A percentile compares a stretch with the other conserved stretches of the same genome.
Evolutionary conservation across 192 early-diverging fungal species (phyloP).

Genomic region (Linnemannia hyalina): DNA sequence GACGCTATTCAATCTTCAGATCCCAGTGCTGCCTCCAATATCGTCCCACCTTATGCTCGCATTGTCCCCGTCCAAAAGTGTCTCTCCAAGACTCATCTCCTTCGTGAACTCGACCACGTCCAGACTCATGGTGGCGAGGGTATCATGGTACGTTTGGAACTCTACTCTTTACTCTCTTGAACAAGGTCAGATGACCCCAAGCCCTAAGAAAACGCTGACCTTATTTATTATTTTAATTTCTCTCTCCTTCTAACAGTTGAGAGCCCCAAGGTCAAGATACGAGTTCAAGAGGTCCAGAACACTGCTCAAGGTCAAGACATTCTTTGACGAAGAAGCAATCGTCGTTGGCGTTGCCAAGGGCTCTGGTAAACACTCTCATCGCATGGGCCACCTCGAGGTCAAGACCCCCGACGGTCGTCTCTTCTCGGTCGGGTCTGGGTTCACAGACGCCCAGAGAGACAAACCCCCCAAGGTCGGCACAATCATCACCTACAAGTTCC

Average conservation of each 20-base stretch:
- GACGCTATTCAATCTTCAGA: conserved; percentile 6
- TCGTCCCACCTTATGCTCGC: conserved; percentile 53
- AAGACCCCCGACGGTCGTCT: conserved; percentile 70
- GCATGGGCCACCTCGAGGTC: conserved; percentile 71
- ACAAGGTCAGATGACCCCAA: neutral
- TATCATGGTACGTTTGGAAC: conserved; percentile 70
- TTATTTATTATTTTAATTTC: neutral
- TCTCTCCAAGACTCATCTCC: conserved; percentile 57
- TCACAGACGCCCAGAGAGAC: conserved; percentile 68
- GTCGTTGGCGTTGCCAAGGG: conserved; percentile 70
- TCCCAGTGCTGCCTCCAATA: neutral
- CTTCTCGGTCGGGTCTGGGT: conserved; percentile 79
- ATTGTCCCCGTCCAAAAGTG: conserved; percentile 67
- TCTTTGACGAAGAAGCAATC: conserved; percentile 80
- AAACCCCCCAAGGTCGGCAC: conserved; percentile 68
- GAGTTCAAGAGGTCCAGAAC: conserved; percentile 64
- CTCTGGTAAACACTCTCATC: conserved; percentile 67
- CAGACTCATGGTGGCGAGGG: conserved; percentile 76
- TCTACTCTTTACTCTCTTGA: neutral
- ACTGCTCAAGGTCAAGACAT: conserved; percentile 78
- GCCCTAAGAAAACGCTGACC: neutral
- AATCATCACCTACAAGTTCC: conserved; percentile 62
- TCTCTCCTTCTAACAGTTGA: conserved; percentile 5
- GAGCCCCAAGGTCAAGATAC: conserved; percentile 46
- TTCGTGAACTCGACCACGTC: conserved; percentile 64